Base-by-base conservation (phyloP, 169 alveolate species). In the Besnoitia besnoiti region DNA sequence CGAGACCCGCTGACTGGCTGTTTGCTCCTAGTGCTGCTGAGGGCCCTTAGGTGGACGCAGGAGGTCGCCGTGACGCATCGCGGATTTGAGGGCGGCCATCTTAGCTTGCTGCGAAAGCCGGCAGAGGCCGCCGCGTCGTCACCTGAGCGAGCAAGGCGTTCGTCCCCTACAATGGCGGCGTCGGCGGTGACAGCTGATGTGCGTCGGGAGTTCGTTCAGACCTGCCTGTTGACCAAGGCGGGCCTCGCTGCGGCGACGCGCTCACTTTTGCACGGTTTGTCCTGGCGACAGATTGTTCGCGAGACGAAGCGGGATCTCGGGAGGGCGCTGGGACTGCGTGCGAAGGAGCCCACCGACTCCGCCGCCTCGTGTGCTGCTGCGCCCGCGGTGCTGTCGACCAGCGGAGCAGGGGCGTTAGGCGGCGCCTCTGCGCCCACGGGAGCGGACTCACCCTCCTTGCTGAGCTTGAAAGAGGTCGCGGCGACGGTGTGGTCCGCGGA, bases 1-100 rank as follows among this genome's bases (percentile, higher is more conserved):
- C n/a, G n/a, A n/a, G n/a, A n/a, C n/a, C n/a, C n/a, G n/a, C n/a
- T n/a, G n/a, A n/a, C n/a, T n/a, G n/a, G n/a, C n/a, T n/a, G n/a
- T n/a, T n/a, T n/a, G n/a, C n/a, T n/a, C n/a, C n/a, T n/a, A n/a
- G n/a, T n/a, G n/a, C n/a, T n/a, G n/a, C n/a, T n/a, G n/a, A n/a
- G n/a, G n/a, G n/a, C n/a, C n/a, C n/a, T n/a, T n/a, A 55, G 67
- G 67, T 73, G 82, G 82, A 73, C 47, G 39, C 82, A 73, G n/a
- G 82, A 73, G 46, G 46, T 73, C 12, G 46, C 39, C 10, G 82
- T 73, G 47, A 73, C 82, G n/a, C 46, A 73, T 30, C 82, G 82
- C 16, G 82, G 44, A 35, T 21, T 55, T 5, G 67, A 55, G 5
- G 24, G 27, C 67, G 12, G 67, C 33, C 4, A 19, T 3, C 67